These are phyloP conservation scores for Candida coquimbonensis DNA, from an alignment of 805 yeast genomes.

Conservation along the genomic window DNA sequence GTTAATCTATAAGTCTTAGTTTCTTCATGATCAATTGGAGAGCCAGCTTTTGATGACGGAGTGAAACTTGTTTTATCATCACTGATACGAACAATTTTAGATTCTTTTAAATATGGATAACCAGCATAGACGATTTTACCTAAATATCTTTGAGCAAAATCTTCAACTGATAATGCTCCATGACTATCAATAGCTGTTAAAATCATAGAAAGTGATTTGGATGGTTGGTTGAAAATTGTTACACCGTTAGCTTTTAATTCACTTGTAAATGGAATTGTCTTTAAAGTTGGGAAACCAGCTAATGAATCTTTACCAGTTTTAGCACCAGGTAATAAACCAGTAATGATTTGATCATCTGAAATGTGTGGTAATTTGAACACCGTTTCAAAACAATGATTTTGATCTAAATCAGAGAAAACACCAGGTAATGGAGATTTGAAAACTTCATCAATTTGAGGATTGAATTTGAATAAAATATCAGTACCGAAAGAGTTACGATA, in stretches of 20 bases:
- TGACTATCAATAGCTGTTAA: slow-evolving; percentile 51
- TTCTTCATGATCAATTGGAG: slow-evolving; percentile 42
- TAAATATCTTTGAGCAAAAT: slow-evolving; percentile 56
- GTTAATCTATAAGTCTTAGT: slow-evolving; percentile 37
- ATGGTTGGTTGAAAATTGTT: slow-evolving; percentile 75
- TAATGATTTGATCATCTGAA: slow-evolving; percentile 29
- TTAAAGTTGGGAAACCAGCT: slow-evolving; percentile 88
- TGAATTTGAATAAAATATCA: slow-evolving; percentile 61
- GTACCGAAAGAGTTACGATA: slow-evolving; percentile 68
- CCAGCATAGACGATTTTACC: slow-evolving; percentile 63
- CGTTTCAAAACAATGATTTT: slow-evolving; percentile 69
- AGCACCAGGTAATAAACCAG: slow-evolving; percentile 63
- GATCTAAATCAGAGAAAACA: slow-evolving; percentile 69
- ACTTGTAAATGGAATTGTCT: slow-evolving; percentile 54
- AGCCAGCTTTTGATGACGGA: slow-evolving; percentile 23
- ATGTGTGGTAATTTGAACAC: slow-evolving; percentile 46
- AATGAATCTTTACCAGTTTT: slow-evolving; percentile 59
- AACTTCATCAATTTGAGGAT: slow-evolving; percentile 63
- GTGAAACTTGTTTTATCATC: slow-evolving; percentile 46
- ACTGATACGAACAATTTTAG: slow-evolving; percentile 55
- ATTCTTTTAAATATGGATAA: slow-evolving; percentile 91
- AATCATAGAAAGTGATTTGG: slow-evolving; percentile 76
- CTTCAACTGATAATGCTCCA: slow-evolving; percentile 49
- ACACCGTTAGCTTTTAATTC: slow-evolving; percentile 57
- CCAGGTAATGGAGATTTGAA: slow-evolving; percentile 75